Evolutionary conservation across 805 yeast species (phyloP), one percentile per base, ranked within the genome.

Genomic region (Pichia eremophila): DNA sequence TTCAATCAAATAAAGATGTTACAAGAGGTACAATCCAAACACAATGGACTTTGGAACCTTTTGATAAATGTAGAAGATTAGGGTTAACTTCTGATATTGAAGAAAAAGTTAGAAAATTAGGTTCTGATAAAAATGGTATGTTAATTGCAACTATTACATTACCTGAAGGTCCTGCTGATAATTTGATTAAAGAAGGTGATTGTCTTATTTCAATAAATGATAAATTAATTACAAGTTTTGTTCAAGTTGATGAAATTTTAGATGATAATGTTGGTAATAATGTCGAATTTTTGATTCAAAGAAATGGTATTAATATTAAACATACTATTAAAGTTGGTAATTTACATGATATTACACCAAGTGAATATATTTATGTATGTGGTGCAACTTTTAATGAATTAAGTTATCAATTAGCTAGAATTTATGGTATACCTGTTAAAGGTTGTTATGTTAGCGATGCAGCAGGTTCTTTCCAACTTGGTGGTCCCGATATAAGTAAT

Each of bases 1-100:
- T 89, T 25, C 95, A 85, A 62, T 57, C 65, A 3, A 59, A 65
- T 0, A 32, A 54, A 29, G 79, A 82, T 1, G 79, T 90, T 39
- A 79, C 95, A 0, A 77, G 97, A 67, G 97, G 97, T 52, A 89
- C 95, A 2, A 85, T 90, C 47, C 96, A 90, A 66, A 87, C 83
- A 2, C 95, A 86, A 57, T 90, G 96, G 95, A 65, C 76, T 42
- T 68, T 89, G 54, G 83, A 81, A 57, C 96, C 97, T 1, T 90
- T 76, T 59, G 96, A 90, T 57, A 95, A 86, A 64, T 90, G 97
- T 69, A 77, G 85, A 58, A 75, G 97, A 57, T 71, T 90, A 48
- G 97, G 97, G 0, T 72, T 90, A 44, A 78, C 88, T 2, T 68
- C 77, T 2, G 91, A 79, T 40, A 82, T 84, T 10, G 96, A 89